Percentiles rank a stretch among this genome's conserved stretches.
phyloP scores from a whole-genome alignment of 495 filamentous ascomycete species.

The Trichoderma parareesei region DNA sequence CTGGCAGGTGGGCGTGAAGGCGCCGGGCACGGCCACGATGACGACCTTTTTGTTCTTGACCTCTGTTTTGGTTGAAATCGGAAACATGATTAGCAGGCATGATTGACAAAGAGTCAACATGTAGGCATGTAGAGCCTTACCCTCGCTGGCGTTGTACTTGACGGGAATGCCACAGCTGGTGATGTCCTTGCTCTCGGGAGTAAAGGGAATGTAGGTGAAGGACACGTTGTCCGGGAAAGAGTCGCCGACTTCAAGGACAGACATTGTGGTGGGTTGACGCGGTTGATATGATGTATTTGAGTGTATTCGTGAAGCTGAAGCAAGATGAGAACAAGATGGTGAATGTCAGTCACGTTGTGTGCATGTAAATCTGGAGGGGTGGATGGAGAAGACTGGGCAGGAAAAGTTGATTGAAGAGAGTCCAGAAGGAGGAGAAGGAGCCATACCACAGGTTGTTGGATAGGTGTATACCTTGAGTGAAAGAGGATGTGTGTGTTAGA shows the following conservation, averaged over 20 bases:
- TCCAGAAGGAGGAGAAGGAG: no score
- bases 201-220: slow-evolving; percentile 74
- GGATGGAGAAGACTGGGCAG: no score
- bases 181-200: slow-evolving; percentile 52
- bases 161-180: slow-evolving; percentile 71
- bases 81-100: not conserved
- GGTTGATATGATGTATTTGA: not conserved
- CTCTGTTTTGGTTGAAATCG: slow-evolving; percentile 39
- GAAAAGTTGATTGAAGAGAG: no score
- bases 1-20: slow-evolving; percentile 93
- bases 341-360: no score
- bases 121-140: slow-evolving; percentile 21
- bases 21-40: slow-evolving; percentile 83
- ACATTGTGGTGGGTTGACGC: slow-evolving; percentile 38
- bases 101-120: not conserved
- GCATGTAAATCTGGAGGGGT: no score
- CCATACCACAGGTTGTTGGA: no score
- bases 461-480: no score
- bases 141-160: slow-evolving; percentile 73
- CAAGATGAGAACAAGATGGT: no score
- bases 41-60: slow-evolving; percentile 86
- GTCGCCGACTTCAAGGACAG: slow-evolving; percentile 70
- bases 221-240: slow-evolving; percentile 70
- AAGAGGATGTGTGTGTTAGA: no score
- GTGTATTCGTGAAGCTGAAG: not conserved